Evolutionary conservation across 75 land plant genomes (phyloP).

Genomic region (Larix kaempferi): DNA sequence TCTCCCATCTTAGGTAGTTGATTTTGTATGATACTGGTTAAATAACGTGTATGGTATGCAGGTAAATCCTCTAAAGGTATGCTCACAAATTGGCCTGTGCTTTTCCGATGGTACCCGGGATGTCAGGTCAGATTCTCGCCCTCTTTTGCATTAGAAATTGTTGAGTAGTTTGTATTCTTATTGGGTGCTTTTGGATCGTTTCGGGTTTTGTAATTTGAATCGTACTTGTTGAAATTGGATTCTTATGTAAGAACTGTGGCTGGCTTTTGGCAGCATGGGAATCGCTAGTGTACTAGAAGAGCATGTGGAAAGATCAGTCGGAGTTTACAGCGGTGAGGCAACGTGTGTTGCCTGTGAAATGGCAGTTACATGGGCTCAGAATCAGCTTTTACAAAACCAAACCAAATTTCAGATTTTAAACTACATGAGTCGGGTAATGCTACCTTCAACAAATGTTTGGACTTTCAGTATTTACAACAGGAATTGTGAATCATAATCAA

Average conservation of each 20-base stretch:
- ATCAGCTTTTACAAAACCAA: slow-evolving; percentile 65
- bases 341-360: slow-evolving; percentile 85
- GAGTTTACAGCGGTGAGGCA: slow-evolving; percentile 24
- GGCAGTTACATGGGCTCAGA: slow-evolving; percentile 92
- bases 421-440: slow-evolving; percentile 21
- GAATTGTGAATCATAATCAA: not conserved
- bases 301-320: slow-evolving; percentile 14
- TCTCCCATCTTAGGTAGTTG: not conserved
- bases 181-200: not conserved
- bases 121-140: slow-evolving; percentile 36
- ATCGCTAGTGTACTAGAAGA: slow-evolving; percentile 63
- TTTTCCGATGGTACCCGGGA: slow-evolving; percentile 41
- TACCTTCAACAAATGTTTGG: not conserved
- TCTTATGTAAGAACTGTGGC: not conserved
- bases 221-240: too few species aligned
- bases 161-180: slow-evolving; percentile 12
- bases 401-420: not conserved
- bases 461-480: not conserved
- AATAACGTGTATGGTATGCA: slow-evolving; percentile 13
- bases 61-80: slow-evolving; percentile 65
- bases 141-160: not conserved
- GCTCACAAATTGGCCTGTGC: slow-evolving; percentile 76
- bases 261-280: slow-evolving; percentile 30
- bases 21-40: not conserved
- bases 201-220: not conserved